phyloP scores from a whole-genome alignment of 2,329 filamentous ascomycete genomes.

The Cercospora beticola region DNA sequence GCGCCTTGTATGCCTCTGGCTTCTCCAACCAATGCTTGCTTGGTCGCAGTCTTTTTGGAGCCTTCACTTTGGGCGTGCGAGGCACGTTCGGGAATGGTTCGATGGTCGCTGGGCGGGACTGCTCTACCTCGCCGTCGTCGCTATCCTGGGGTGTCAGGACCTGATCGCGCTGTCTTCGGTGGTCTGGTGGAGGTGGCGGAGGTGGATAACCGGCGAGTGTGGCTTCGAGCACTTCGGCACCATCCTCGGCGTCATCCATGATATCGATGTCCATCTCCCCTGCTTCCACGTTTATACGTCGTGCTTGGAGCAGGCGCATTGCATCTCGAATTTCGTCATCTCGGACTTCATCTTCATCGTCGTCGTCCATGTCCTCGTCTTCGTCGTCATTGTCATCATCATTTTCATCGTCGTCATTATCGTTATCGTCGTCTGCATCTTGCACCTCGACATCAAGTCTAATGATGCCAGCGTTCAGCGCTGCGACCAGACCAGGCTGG shows the following conservation, averaged over 20 bases:
- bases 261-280: conserved; percentile 52
- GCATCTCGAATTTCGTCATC: conserved; percentile 49
- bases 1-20: conserved; percentile 61
- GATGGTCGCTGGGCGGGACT: conserved; percentile 43
- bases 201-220: conserved; percentile 74
- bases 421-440: conserved; percentile 50
- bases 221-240: conserved; percentile 72
- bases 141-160: conserved; percentile 36
- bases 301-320: conserved; percentile 20
- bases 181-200: conserved; percentile 59
- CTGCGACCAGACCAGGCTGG: conserved; percentile 22
- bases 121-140: conserved; percentile 45
- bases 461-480: conserved; percentile 24
- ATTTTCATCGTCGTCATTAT: conserved; percentile 47
- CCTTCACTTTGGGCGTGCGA: conserved; percentile 65
- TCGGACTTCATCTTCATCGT: conserved; percentile 28
- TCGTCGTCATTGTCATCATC: conserved; percentile 46
- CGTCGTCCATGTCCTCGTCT: conserved; percentile 22
- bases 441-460: conserved; percentile 31
- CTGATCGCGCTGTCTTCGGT: conserved; percentile 24
- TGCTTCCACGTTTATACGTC: conserved; percentile 32
- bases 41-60: conserved; percentile 57
- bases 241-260: conserved; percentile 56
- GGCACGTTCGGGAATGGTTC: conserved; percentile 63
- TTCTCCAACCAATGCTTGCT: conserved; percentile 85